phyloP scores from a whole-genome alignment of 345 rosid species.

The Citrus mangshanensis region DNA sequence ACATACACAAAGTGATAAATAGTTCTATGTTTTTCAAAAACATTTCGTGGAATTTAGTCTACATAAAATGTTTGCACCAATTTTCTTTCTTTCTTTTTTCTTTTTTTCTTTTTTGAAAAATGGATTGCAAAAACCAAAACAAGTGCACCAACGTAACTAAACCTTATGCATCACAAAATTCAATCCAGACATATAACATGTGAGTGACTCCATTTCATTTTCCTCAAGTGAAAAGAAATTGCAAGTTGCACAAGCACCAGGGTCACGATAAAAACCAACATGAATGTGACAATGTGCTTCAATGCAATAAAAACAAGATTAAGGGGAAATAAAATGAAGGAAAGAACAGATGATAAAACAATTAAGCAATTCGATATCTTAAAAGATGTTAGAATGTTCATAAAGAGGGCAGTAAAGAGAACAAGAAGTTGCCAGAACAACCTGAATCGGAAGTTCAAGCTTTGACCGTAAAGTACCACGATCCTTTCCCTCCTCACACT shows the following conservation, averaged over 20 bases:
- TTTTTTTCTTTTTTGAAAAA: not conserved
- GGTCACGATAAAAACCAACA: not conserved
- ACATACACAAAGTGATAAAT: not conserved
- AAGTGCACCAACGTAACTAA: not conserved
- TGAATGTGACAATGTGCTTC: not conserved
- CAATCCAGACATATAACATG: not conserved
- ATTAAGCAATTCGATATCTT: conserved; percentile 1
- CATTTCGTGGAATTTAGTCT: not conserved
- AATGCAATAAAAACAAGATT: not conserved
- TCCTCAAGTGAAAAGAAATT: not conserved
- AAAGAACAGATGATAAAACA: not conserved
- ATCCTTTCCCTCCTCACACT: conserved; percentile 93
- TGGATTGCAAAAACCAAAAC: not conserved
- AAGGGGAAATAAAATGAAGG: not conserved
- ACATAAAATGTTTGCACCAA: too few species aligned
- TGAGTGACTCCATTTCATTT: not conserved
- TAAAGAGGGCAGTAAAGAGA: not conserved
- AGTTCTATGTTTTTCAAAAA: not conserved
- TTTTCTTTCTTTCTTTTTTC: too few species aligned
- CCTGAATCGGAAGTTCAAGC: conserved; percentile 99
- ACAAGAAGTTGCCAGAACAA: conserved; percentile 27
- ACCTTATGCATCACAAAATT: not conserved
- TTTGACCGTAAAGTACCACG: conserved; percentile 81
- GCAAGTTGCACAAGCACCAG: not conserved
- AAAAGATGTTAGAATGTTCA: not conserved